These are phyloP conservation scores for Neospermospora avenae DNA, from an alignment of 2,329 filamentous ascomycete species.

Conservation along the genomic window DNA sequence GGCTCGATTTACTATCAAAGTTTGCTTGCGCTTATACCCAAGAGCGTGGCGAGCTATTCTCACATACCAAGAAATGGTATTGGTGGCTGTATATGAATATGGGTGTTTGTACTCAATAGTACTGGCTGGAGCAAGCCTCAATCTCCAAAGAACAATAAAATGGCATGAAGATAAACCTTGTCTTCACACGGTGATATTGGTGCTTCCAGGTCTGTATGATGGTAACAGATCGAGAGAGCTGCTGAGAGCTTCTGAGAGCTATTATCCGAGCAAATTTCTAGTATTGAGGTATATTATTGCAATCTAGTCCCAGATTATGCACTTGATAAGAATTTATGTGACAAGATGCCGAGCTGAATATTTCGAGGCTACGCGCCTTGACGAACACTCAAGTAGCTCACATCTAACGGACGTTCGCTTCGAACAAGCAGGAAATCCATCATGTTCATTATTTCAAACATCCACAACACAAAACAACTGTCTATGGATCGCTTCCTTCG, in stretches of 20 bases:
- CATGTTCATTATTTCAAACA: not conserved
- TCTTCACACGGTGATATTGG: not conserved
- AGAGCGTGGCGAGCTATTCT: not conserved
- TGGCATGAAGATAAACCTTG: not conserved
- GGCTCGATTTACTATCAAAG: not conserved
- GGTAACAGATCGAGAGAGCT: too few species aligned
- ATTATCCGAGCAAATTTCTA: too few species aligned
- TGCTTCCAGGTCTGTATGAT: too few species aligned
- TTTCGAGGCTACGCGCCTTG: too few species aligned
- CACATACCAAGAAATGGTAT: not conserved
- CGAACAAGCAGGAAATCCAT: not conserved
- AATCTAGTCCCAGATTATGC: too few species aligned
- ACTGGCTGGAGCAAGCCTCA: not conserved
- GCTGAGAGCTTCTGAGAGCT: too few species aligned
- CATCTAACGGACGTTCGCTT: not conserved
- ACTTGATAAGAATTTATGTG: too few species aligned
- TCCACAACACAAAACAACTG: not conserved
- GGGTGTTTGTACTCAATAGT: not conserved
- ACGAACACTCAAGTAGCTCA: too few species aligned
- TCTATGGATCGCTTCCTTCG: not conserved
- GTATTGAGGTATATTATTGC: too few species aligned
- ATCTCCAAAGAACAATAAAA: conserved; percentile 12
- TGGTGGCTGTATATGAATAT: not conserved
- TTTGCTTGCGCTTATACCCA: conserved; percentile 8
- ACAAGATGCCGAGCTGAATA: too few species aligned